Percentiles rank a stretch among this genome's conserved stretches.
phyloP scores from a whole-genome alignment of 495 filamentous ascomycete genomes.

The Penicillium nucicola region DNA sequence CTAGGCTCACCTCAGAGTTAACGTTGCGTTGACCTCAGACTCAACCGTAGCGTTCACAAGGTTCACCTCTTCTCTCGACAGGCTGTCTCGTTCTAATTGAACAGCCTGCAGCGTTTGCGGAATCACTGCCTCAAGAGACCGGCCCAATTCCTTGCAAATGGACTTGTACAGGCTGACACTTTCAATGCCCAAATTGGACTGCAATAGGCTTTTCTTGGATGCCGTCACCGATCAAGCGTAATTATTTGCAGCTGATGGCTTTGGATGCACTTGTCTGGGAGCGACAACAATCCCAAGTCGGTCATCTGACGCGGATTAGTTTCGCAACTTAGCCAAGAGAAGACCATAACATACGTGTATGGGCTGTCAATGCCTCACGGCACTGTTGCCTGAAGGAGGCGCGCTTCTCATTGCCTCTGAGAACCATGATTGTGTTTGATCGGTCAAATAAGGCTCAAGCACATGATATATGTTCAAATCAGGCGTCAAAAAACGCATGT shows the following conservation, averaged over 20 bases:
- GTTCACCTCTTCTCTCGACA: neutral
- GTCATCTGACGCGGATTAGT: neutral
- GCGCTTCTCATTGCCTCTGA: neutral
- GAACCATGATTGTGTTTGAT: neutral
- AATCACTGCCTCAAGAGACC: neutral
- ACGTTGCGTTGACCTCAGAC: too few species aligned
- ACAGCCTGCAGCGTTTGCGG: neutral
- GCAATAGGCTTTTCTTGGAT: neutral
- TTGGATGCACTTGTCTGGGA: neutral
- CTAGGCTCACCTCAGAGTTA: neutral
- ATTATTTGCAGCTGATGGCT: neutral
- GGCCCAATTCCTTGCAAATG: neutral
- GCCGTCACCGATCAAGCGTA: constrained; percentile 1
- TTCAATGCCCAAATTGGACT: neutral
- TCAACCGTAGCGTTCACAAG: too few species aligned
- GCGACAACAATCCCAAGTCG: constrained; percentile 3
- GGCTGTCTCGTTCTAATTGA: neutral
- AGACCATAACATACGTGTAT: neutral
- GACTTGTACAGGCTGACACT: neutral
- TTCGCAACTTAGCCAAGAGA: too few species aligned
- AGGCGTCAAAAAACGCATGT: neutral
- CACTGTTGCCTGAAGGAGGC: neutral
- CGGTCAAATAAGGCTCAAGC: neutral
- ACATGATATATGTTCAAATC: neutral
- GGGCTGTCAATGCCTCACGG: neutral